Base-by-base conservation (phyloP, 2,329 filamentous ascomycete genomes). In the Botrytis fabae region DNA sequence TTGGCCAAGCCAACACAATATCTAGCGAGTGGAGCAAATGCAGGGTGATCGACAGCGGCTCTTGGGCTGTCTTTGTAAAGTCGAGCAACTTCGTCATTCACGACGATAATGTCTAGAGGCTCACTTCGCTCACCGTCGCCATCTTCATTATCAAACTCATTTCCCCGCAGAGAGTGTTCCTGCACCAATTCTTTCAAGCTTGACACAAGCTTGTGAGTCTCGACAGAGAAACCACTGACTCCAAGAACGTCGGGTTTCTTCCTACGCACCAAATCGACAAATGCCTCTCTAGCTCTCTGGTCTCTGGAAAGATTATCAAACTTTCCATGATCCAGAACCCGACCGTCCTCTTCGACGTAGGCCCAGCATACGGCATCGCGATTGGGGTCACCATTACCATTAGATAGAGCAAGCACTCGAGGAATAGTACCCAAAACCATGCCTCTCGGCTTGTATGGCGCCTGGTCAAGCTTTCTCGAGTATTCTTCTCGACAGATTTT, bases 61-160 rank as follows among this genome's bases (percentile, higher is more conserved):
- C 95, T 90, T 22, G 91, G 89, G 81, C 94, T 98, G 78, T 94
- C 93, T 82, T 98, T 95, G 84, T 98, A 99, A 6, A 98, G 88
- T 62, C 96, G 90, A n/a, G 96, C 96, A 68, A 98, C 94, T 83
- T 99, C 96, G 78, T 99, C 96, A 78, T 98, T 98, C 75, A 98
- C 93, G 71, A 97, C 90, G 44, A 98, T 86, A 16, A 98, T 92
- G 74, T 98, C 95, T 44, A 99, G 86, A 18, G 90, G 89, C 79
- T 97, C 94, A 73, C 87, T 92, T 73, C 91, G 88, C 75, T 92
- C 92, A 75, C 94, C 91, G 75, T 94, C 91, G 72, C 90, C 90
- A 42, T 89, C 89, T n/a, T 95, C 92, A 76, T 97, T 93, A 69
- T 94, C 91, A 79, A 93, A 97, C n/a, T 93, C 89, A 22, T 93